Base-by-base conservation (phyloP, 2,329 filamentous ascomycete genomes). In the Paradendryphiella salina region DNA sequence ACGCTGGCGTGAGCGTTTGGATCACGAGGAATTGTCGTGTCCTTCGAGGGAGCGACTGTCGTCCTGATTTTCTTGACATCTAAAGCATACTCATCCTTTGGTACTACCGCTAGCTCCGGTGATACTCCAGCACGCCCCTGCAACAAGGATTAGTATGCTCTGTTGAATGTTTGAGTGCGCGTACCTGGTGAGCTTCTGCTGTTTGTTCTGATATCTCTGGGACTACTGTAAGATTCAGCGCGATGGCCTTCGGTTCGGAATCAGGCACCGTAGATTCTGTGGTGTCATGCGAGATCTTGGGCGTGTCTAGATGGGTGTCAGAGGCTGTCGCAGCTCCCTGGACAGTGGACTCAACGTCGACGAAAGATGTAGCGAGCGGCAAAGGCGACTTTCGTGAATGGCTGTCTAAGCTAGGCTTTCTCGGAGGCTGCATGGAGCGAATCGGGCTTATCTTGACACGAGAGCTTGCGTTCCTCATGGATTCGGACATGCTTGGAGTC, bases 361-460 rank as follows among this genome's bases (percentile, higher is more conserved):
- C n/a, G n/a, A 41, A 29, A 3, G 42, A 40, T 13, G 37, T 35
- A 9, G 18, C 20, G 4, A 13, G 28, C 10, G 52, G 35, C 8
- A 42, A 50, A 1, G 35, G 23, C 26, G 36, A 34, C 29, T 23
- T 39, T 18, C 29, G 42, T 21, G 31, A 41, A 28, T 26, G 13
- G 3, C 21, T 10, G 1, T 37, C 58, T n/a, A 26, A 31, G 17
- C 52, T 58, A 2, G 18, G 2, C 15, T 57, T 52, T 14, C 60
- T 56, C 28, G 63, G 40, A n/a, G 59, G 57, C 31, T 59, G 57
- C 63, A 65, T 66, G 0, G 60, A 57, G 7, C 64, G 52, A 34
- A 67, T 65, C 13, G 64, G 64, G 7, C 39, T 52, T 35, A 62
- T 49, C 35, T 52, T 58, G 1, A 54, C 20, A 13, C 38, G 13